phyloP scores from a whole-genome alignment of 139 green algal species.

The Ettlia oleoabundans region DNA sequence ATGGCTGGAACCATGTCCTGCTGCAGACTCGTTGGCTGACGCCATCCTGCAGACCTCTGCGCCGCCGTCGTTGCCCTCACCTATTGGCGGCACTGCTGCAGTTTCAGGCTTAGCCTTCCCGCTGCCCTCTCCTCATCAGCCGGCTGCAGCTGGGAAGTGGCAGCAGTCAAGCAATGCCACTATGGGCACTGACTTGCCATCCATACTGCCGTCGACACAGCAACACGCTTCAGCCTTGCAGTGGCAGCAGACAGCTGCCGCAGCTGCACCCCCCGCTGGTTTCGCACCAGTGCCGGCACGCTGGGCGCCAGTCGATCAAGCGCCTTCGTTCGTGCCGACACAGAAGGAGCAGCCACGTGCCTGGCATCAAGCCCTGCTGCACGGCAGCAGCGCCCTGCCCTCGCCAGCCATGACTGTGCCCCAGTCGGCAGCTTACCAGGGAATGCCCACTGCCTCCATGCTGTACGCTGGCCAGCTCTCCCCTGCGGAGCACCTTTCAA shows the following conservation, averaged over 20 bases:
- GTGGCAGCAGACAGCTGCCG: too few species aligned
- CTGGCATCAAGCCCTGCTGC: not conserved
- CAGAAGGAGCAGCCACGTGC: not conserved
- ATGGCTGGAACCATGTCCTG: too few species aligned
- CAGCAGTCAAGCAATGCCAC: too few species aligned
- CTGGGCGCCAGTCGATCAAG: not conserved
- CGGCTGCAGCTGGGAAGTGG: too few species aligned
- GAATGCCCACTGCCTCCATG: not conserved
- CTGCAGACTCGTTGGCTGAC: constrained; percentile 1
- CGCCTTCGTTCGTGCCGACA: not conserved
- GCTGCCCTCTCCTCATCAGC: too few species aligned
- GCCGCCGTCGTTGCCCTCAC: too few species aligned
- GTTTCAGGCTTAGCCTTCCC: not conserved
- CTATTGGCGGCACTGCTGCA: not conserved
- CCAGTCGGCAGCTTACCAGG: not conserved
- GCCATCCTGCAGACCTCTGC: not conserved
- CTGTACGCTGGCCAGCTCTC: not conserved
- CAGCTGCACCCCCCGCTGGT: too few species aligned
- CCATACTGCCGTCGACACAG: too few species aligned
- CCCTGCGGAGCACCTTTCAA: not conserved
- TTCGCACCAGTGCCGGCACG: not conserved
- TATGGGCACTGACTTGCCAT: too few species aligned
- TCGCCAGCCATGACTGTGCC: not conserved
- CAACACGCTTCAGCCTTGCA: too few species aligned
- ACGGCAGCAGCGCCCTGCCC: not conserved